A percentile compares a stretch with the other conserved stretches of the same genome.
phyloP scores from a whole-genome alignment of 371 early-diverging fungal species.

The Circinella minor region DNA sequence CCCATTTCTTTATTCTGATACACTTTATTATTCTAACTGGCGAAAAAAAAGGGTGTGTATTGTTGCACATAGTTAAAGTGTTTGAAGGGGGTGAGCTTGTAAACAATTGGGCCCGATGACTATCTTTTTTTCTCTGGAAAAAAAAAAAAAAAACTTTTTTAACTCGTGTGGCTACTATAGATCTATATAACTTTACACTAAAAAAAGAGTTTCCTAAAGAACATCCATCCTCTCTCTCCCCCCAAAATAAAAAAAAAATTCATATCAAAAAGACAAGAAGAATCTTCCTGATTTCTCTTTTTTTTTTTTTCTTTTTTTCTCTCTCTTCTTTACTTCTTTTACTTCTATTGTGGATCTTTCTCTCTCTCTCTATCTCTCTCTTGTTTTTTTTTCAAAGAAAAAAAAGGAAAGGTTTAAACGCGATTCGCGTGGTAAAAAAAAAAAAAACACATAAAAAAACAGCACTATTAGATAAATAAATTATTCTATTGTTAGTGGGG shows the following conservation, averaged over 20 bases:
- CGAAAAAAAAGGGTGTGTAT: neutral
- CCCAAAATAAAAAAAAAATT: too few relatives aligned
- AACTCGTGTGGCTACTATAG: too few relatives aligned
- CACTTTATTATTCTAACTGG: constrained; percentile 7
- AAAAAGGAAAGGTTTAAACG: constrained; percentile 12
- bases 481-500: neutral
- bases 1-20: constrained; percentile 5
- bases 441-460: neutral
- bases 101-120: constrained; percentile 35
- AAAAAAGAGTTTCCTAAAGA: too few relatives aligned
- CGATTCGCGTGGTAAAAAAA: neutral
- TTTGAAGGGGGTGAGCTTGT: constrained; percentile 28
- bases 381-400: neutral
- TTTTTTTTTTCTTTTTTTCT: constrained; percentile 18
- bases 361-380: constrained; percentile 17
- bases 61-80: constrained; percentile 24
- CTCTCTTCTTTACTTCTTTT: constrained; percentile 4
- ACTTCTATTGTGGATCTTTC: constrained; percentile 3
- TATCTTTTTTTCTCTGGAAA: neutral
- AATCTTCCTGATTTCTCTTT: constrained; percentile 18
- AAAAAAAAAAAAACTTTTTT: constrained; percentile 9
- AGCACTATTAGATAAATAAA: too few relatives aligned
- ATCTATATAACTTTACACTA: too few relatives aligned
- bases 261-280: constrained; percentile 9
- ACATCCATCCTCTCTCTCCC: too few relatives aligned